Conservation (phyloP, 768 basidiomycete species). For the Tubosaeta sp. region DNA sequence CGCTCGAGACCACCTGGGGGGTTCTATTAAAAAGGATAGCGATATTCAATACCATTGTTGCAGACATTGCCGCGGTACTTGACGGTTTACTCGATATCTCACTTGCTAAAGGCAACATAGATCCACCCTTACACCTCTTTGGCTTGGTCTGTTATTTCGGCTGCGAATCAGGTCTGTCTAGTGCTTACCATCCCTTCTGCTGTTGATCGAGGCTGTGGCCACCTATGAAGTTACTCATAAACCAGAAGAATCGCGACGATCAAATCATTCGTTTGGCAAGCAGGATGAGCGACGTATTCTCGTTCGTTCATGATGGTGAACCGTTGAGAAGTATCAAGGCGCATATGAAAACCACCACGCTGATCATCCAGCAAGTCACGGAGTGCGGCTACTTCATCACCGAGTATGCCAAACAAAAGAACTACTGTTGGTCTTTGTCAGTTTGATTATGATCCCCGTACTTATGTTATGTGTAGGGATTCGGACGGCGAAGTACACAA, state of each 20-base stretch:
- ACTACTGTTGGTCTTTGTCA: not conserved
- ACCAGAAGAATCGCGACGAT: conserved; percentile 1
- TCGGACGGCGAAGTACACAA: not conserved
- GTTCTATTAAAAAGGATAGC: not conserved
- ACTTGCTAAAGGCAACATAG: not conserved
- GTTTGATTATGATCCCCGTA: not conserved
- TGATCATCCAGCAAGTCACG: conserved; percentile 6
- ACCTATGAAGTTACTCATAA: not conserved
- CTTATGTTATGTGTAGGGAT: not conserved
- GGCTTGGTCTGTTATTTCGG: conserved; percentile 1
- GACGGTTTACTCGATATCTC: not conserved
- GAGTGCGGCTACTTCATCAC: conserved; percentile 8
- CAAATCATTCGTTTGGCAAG: not conserved
- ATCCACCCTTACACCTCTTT: not conserved
- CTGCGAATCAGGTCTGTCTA: not conserved
- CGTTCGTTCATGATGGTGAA: conserved; percentile 1
- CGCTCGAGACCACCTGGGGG: not conserved
- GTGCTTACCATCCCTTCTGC: not conserved
- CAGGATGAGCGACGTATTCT: not conserved
- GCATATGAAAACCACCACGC: not conserved
- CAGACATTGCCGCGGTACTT: not conserved
- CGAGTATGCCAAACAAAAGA: not conserved
- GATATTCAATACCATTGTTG: not conserved
- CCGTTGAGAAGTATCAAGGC: not conserved
- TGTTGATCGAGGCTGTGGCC: too few species aligned